Conservation (phyloP, 441 rosid genomes). For the Pelargonium australe region DNA sequence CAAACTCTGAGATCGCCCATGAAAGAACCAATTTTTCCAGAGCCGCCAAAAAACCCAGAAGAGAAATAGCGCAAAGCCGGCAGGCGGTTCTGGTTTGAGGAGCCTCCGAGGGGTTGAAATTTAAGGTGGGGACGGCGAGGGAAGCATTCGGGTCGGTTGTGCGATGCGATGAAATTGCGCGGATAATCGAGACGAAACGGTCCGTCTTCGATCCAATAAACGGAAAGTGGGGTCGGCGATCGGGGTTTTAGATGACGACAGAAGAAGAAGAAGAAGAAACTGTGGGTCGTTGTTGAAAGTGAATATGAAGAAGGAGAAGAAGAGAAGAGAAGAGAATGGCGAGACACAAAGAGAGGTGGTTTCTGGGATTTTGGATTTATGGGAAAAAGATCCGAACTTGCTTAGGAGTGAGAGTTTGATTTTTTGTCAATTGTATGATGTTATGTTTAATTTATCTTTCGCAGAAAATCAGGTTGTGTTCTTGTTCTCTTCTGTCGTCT, state of each 20-base stretch:
- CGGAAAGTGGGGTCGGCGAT: constrained; percentile 2
- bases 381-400: too few relatives aligned
- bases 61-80: not conserved
- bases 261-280: not conserved
- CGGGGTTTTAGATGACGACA: constrained; percentile 2
- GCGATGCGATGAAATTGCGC: not conserved
- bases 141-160: not conserved
- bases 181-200: not conserved
- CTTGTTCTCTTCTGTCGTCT: too few relatives aligned
- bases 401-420: too few relatives aligned
- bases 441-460: too few relatives aligned
- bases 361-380: too few relatives aligned
- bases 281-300: too few relatives aligned
- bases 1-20: constrained; percentile 74
- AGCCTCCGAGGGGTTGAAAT: not conserved
- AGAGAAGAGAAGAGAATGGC: too few relatives aligned
- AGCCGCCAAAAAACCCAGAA: constrained; percentile 5
- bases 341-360: too few relatives aligned
- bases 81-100: too few relatives aligned
- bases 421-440: too few relatives aligned
- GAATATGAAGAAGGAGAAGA: too few relatives aligned
- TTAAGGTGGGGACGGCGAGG: not conserved
- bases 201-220: constrained; percentile 6
- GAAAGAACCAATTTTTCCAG: constrained; percentile 10
- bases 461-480: too few relatives aligned